Conservation (phyloP, 768 basidiomycete species). For the Chlorophyllum brunneum region DNA sequence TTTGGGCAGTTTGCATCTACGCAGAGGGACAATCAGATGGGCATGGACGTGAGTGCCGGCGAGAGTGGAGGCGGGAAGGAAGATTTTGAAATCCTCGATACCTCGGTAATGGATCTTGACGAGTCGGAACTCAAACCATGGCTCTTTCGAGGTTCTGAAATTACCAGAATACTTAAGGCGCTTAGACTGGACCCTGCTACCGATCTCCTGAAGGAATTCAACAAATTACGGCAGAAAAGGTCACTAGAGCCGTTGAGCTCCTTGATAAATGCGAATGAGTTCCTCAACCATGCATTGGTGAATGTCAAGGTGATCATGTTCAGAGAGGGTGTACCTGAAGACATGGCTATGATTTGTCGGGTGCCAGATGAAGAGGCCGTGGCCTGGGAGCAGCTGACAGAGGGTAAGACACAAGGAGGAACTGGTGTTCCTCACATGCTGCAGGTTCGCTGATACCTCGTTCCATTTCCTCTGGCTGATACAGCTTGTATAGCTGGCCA, state of each 20-base stretch:
- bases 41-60: constrained; percentile 20
- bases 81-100: constrained; percentile 20
- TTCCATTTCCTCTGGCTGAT: background rate
- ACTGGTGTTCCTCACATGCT: background rate
- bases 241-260: constrained; percentile 35
- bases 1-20: constrained; percentile 53
- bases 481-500: constrained; percentile 36
- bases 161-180: constrained; percentile 40
- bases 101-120: constrained; percentile 22
- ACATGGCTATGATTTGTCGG: constrained; percentile 70
- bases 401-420: background rate
- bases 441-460: constrained; percentile 17
- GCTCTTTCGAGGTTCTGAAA: constrained; percentile 63
- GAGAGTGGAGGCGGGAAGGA: constrained; percentile 1
- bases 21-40: constrained; percentile 43
- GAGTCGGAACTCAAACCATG: constrained; percentile 42
- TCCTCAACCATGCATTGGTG: constrained; percentile 63
- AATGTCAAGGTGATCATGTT: constrained; percentile 60
- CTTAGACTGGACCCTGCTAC: constrained; percentile 37
- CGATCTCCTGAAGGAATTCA: constrained; percentile 50
- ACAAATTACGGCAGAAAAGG: constrained; percentile 56
- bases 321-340: constrained; percentile 67
- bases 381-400: constrained; percentile 37
- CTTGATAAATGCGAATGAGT: constrained; percentile 31
- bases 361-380: constrained; percentile 51